Evolutionary conservation across 176 grass and related monocot genomes (phyloP).

Genomic region (Thalia dealbata): DNA sequence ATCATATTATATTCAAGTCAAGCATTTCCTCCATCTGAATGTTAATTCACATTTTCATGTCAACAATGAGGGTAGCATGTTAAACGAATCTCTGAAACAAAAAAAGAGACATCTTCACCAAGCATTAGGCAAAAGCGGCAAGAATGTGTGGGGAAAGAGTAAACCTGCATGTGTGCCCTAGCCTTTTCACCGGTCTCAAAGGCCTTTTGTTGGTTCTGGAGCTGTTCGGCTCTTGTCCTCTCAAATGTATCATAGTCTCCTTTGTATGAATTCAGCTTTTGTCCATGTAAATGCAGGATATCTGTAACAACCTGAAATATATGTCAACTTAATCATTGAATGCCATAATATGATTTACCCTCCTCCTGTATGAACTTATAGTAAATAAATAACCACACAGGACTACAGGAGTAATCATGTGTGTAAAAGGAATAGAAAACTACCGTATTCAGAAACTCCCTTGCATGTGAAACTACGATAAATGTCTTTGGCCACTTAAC

Average conservation of each 20-base stretch:
- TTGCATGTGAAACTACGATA: slow-evolving; percentile 90
- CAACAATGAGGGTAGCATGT: not conserved
- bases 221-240: slow-evolving; percentile 64
- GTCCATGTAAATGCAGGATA: slow-evolving; percentile 74
- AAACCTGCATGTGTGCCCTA: slow-evolving; percentile 84
- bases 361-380: not conserved
- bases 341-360: not conserved
- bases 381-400: not conserved
- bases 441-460: slow-evolving; percentile 98
- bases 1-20: not conserved
- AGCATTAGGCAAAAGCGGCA: not conserved
- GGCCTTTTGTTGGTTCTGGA: slow-evolving; percentile 94
- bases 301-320: slow-evolving; percentile 80
- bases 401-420: not conserved
- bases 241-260: slow-evolving; percentile 98
- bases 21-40: slow-evolving; percentile 1
- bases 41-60: not conserved
- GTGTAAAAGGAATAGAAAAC: not conserved
- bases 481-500: slow-evolving; percentile 96
- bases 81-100: too few species aligned
- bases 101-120: not conserved
- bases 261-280: slow-evolving; percentile 86
- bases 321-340: not conserved
- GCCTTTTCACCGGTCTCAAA: slow-evolving; percentile 84
- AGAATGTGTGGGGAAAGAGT: not conserved